Conservation (phyloP, 139 green algal genomes). For the Volvox africanus region DNA sequence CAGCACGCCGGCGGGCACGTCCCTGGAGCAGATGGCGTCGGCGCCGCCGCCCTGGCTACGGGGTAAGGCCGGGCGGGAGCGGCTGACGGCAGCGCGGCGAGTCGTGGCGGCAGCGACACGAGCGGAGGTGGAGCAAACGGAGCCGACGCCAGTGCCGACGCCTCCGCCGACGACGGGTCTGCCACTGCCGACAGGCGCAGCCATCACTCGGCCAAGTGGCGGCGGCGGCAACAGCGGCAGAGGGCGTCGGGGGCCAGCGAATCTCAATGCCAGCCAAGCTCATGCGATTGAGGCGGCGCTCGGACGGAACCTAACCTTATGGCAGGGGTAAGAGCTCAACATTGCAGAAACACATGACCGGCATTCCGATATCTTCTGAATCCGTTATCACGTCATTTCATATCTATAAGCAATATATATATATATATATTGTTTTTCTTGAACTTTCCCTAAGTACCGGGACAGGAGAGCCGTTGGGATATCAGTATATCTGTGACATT, state of each 20-base stretch:
- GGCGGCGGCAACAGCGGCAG: neutral
- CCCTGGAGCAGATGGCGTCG: slow-evolving; percentile 31
- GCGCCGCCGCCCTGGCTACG: slow-evolving; percentile 31
- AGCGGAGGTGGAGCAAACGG: neutral
- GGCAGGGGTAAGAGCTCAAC: slow-evolving; percentile 60
- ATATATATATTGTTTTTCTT: too few species aligned
- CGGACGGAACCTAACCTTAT: slow-evolving; percentile 66
- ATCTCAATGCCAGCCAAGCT: slow-evolving; percentile 63
- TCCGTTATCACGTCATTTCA: too few species aligned
- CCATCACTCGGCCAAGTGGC: neutral
- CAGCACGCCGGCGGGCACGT: neutral
- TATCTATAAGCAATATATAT: too few species aligned
- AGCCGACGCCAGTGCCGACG: neutral
- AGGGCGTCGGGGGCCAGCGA: neutral
- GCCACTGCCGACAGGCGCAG: neutral
- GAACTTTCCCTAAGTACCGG: too few species aligned
- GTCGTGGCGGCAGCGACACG: slow-evolving; percentile 21
- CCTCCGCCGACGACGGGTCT: neutral
- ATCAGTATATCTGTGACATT: too few species aligned
- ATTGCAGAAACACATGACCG: too few species aligned
- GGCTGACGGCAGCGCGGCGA: slow-evolving; percentile 37
- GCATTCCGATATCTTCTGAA: too few species aligned
- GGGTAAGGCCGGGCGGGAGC: slow-evolving; percentile 20
- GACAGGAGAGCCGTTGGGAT: too few species aligned
- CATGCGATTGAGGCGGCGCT: slow-evolving; percentile 63